phyloP scores from a whole-genome alignment of 345 rosid species.

The Eucalyptus curtisii region DNA sequence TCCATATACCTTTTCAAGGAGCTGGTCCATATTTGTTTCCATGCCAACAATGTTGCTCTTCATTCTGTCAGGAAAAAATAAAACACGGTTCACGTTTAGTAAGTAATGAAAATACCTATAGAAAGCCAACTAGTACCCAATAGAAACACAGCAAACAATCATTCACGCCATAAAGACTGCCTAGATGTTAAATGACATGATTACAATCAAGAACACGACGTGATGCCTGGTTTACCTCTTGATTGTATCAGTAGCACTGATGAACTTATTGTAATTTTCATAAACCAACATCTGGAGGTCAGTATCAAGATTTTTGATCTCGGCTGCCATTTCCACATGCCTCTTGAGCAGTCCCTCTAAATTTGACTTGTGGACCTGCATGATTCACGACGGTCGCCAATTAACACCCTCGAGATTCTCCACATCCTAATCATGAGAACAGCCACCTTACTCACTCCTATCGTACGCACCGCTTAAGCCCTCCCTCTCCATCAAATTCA shows the following conservation, averaged over 20 bases:
- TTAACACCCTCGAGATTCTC: neutral
- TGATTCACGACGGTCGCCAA: neutral
- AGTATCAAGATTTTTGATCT: slow-evolving; percentile 95
- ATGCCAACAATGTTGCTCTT: slow-evolving; percentile 92
- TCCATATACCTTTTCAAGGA: slow-evolving; percentile 66
- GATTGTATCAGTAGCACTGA: slow-evolving; percentile 97
- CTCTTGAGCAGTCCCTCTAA: slow-evolving; percentile 80
- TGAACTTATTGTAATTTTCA: slow-evolving; percentile 94
- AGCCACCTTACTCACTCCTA: neutral
- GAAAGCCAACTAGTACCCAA: neutral
- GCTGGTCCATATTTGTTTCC: slow-evolving; percentile 96
- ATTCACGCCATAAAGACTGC: neutral
- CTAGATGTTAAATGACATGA: neutral
- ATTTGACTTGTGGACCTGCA: slow-evolving; percentile 71
- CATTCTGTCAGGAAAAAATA: slow-evolving; percentile 50
- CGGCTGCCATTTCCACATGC: slow-evolving; percentile 97
- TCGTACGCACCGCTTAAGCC: neutral
- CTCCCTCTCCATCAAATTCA: neutral
- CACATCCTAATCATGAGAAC: neutral
- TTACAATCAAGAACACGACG: neutral
- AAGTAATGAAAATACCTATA: neutral
- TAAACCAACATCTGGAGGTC: slow-evolving; percentile 97
- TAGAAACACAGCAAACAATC: neutral
- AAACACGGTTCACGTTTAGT: neutral
- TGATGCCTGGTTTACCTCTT: slow-evolving; percentile 39